These are phyloP conservation scores for Linnemannia zychae DNA, from an alignment of 192 early-diverging fungal genomes.

Conservation along the genomic window DNA sequence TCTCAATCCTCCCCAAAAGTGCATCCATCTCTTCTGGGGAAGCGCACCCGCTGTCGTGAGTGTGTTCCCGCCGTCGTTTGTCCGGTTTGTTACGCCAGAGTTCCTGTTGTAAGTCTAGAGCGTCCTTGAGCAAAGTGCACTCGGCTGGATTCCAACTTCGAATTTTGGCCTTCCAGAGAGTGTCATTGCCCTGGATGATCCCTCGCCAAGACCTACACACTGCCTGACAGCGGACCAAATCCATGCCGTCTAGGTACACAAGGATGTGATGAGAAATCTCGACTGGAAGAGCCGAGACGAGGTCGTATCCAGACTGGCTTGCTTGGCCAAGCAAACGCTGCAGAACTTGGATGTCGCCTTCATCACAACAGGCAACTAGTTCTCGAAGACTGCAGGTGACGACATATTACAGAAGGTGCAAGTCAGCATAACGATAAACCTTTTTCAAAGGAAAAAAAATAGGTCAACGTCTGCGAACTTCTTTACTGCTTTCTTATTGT, in stretches of 20 bases:
- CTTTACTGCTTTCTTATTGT: not conserved
- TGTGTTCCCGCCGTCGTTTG: not conserved
- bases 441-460: not conserved
- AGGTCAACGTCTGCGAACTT: not conserved
- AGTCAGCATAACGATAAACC: not conserved
- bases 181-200: slow-evolving; percentile 5
- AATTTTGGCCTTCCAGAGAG: slow-evolving; percentile 29
- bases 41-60: not conserved
- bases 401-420: not conserved
- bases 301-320: slow-evolving; percentile 34
- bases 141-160: slow-evolving; percentile 25
- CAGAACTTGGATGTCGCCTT: slow-evolving; percentile 23
- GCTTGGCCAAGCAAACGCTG: slow-evolving; percentile 33
- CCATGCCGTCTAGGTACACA: slow-evolving; percentile 29
- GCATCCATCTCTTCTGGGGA: not conserved
- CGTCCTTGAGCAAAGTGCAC: slow-evolving; percentile 15
- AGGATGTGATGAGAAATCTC: slow-evolving; percentile 35
- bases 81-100: not conserved
- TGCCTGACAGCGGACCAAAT: slow-evolving; percentile 37
- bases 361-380: slow-evolving; percentile 14
- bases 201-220: slow-evolving; percentile 44
- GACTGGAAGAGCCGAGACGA: slow-evolving; percentile 18
- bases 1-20: slow-evolving; percentile 14
- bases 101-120: not conserved
- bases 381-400: slow-evolving; percentile 19